Evolutionary conservation across 2,329 filamentous ascomycete genomes (phyloP).

Genomic region (Cylindrodendrum hubeiense): DNA sequence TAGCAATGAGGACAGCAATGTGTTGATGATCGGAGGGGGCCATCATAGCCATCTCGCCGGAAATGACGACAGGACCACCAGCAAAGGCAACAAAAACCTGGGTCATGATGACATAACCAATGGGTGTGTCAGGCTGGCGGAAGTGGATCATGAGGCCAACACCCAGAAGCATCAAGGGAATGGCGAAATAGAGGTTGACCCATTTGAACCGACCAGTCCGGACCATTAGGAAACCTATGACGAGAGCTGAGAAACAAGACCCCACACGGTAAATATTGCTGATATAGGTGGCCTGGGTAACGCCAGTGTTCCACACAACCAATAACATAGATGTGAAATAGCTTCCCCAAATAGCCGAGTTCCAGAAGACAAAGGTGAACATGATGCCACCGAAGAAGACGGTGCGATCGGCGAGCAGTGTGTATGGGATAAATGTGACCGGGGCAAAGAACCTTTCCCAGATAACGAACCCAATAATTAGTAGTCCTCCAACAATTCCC

Average conservation of each 20-base stretch:
- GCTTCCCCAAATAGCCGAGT: slow-evolving; percentile 52
- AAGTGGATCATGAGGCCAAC: slow-evolving; percentile 71
- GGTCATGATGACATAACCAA: slow-evolving; percentile 69
- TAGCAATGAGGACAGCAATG: slow-evolving; percentile 70
- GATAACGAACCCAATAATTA: slow-evolving; percentile 66
- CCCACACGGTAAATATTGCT: slow-evolving; percentile 54
- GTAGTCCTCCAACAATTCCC: slow-evolving; percentile 67
- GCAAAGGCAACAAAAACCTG: slow-evolving; percentile 74
- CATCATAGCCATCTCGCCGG: slow-evolving; percentile 72
- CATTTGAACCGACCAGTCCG: slow-evolving; percentile 64
- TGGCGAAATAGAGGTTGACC: slow-evolving; percentile 59
- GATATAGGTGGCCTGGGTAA: slow-evolving; percentile 54
- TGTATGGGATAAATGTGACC: slow-evolving; percentile 66
- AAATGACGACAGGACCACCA: slow-evolving; percentile 70
- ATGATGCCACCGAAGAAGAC: slow-evolving; percentile 54
- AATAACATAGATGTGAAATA: slow-evolving; percentile 57
- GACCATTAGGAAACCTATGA: slow-evolving; percentile 52
- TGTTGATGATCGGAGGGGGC: slow-evolving; percentile 71
- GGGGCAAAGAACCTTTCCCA: slow-evolving; percentile 70
- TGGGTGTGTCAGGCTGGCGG: slow-evolving; percentile 62
- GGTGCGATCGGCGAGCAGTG: slow-evolving; percentile 48
- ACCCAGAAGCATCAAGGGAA: slow-evolving; percentile 68
- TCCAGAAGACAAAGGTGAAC: slow-evolving; percentile 52
- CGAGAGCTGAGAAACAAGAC: slow-evolving; percentile 50
- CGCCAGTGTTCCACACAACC: slow-evolving; percentile 52